phyloP scores from a whole-genome alignment of 2,329 filamentous ascomycete genomes.

The Colletotrichum viniferum region DNA sequence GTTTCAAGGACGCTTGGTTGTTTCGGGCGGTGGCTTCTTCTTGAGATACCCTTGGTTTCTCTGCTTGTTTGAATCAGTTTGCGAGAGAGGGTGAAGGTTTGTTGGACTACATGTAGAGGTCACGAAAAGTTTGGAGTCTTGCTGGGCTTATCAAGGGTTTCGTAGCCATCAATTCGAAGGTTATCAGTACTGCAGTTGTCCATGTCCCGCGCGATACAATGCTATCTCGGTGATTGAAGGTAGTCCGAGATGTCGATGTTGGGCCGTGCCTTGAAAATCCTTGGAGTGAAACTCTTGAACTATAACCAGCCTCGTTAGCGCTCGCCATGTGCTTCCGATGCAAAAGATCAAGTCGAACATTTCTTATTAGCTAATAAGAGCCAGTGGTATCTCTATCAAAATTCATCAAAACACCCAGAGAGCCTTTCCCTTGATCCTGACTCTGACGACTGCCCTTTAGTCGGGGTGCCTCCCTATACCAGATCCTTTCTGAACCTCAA shows the following conservation, averaged over 20 bases:
- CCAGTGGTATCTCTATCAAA: constrained; percentile 12
- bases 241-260: too few relatives aligned
- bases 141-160: not conserved
- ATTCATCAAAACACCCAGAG: not conserved
- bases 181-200: too few relatives aligned
- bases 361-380: not conserved
- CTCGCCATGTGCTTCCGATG: not conserved
- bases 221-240: not conserved
- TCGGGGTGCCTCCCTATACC: not conserved
- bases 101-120: not conserved
- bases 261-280: too few relatives aligned
- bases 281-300: too few relatives aligned
- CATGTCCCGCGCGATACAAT: too few relatives aligned
- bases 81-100: rapidly evolving
- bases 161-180: not conserved
- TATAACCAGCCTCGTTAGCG: too few relatives aligned
- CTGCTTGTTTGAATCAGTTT: not conserved
- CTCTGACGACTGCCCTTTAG: not conserved
- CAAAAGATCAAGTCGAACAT: not conserved
- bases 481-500: not conserved
- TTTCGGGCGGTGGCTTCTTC: not conserved
- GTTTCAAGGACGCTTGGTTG: not conserved
- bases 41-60: not conserved
- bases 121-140: not conserved
- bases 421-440: not conserved